phyloP scores from a whole-genome alignment of 345 rosid genomes.

The Psidium guajava region DNA sequence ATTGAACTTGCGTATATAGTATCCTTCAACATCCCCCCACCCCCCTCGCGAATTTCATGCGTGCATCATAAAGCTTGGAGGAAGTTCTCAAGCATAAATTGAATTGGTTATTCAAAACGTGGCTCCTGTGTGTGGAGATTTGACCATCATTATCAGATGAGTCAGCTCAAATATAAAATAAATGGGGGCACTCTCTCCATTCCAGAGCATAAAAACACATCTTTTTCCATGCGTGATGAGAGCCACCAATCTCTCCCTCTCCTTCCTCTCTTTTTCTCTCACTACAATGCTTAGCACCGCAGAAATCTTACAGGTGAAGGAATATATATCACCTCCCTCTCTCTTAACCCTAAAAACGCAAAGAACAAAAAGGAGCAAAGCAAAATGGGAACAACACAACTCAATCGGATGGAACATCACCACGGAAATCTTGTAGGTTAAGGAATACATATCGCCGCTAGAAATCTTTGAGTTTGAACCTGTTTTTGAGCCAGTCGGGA shows the following conservation, averaged over 20 bases:
- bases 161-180: background rate
- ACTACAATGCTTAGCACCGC: background rate
- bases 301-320: slow-evolving; percentile 38
- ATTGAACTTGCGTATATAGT: background rate
- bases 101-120: background rate
- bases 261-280: slow-evolving; percentile 2
- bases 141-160: background rate
- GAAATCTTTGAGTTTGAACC: no score
- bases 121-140: background rate
- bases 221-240: background rate
- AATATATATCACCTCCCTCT: slow-evolving; percentile 1
- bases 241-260: slow-evolving; percentile 1
- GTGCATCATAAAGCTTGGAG: background rate
- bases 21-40: background rate
- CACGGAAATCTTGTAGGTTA: no score
- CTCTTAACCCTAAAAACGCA: slow-evolving; percentile 43
- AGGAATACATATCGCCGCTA: no score
- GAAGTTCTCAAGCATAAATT: background rate
- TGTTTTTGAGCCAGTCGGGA: no score
- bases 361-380: slow-evolving; percentile 46
- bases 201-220: background rate
- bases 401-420: no score
- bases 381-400: slow-evolving; percentile 7
- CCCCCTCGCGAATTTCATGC: background rate
- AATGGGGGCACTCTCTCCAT: background rate